phyloP scores from a whole-genome alignment of 129 eudicot species.

The Artemisia tridentata region DNA sequence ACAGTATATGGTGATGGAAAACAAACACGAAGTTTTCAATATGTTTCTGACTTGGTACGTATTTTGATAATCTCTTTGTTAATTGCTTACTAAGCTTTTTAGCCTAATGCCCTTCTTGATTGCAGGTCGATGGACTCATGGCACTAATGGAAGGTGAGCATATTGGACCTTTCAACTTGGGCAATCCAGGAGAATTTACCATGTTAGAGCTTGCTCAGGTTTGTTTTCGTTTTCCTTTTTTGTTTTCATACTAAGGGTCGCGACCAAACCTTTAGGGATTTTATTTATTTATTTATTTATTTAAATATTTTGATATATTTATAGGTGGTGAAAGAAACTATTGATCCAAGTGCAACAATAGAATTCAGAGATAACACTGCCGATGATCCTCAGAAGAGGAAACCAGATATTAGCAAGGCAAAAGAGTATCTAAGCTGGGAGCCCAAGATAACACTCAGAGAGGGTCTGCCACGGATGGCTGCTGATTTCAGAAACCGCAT shows the following conservation, averaged over 20 bases:
- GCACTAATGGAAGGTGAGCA: slow-evolving; percentile 88
- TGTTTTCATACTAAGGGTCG: too few relatives aligned
- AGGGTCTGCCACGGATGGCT: slow-evolving; percentile 80
- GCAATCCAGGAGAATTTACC: slow-evolving; percentile 91
- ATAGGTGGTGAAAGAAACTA: slow-evolving; percentile 75
- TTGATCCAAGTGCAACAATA: slow-evolving; percentile 72
- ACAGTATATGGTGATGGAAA: slow-evolving; percentile 89
- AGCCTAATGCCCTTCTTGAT: background rate
- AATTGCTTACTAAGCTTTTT: too few relatives aligned
- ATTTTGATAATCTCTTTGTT: background rate
- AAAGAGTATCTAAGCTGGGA: slow-evolving; percentile 73
- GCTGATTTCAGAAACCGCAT: slow-evolving; percentile 72
- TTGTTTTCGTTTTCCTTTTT: background rate
- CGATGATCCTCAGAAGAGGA: slow-evolving; percentile 91
- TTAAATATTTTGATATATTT: too few relatives aligned
- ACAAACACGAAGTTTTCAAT: slow-evolving; percentile 87
- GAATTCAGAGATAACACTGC: slow-evolving; percentile 72
- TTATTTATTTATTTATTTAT: background rate
- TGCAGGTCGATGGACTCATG: slow-evolving; percentile 74
- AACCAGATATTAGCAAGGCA: slow-evolving; percentile 84
- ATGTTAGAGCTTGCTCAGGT: slow-evolving; percentile 96
- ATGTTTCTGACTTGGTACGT: slow-evolving; percentile 78
- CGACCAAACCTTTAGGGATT: too few relatives aligned
- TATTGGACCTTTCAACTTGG: slow-evolving; percentile 83
- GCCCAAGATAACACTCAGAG: slow-evolving; percentile 63